Conservation (phyloP, 1,284 basidiomycete genomes). For the Nidula niveotomentosa region DNA sequence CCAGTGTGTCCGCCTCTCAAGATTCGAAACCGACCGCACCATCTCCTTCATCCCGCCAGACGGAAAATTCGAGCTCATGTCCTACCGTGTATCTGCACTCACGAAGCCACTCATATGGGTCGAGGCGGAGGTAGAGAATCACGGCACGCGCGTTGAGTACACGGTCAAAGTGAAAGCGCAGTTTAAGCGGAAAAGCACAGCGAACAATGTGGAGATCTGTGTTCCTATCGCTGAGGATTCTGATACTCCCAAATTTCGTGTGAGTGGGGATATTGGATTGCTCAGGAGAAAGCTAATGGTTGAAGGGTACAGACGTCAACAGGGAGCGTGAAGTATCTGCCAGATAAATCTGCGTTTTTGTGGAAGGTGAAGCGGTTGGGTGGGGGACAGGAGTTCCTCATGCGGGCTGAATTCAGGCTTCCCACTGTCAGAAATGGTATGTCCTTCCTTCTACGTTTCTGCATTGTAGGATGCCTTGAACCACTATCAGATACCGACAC, state of each 20-base stretch:
- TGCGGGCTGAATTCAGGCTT: slow-evolving; percentile 94
- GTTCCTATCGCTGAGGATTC: slow-evolving; percentile 98
- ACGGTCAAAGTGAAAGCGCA: slow-evolving; percentile 98
- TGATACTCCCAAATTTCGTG: slow-evolving; percentile 95
- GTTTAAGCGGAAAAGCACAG: slow-evolving; percentile 95
- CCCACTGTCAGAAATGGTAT: slow-evolving; percentile 89
- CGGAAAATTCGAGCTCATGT: slow-evolving; percentile 99
- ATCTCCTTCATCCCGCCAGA: slow-evolving; percentile 99
- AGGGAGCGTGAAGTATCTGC: slow-evolving; percentile 91
- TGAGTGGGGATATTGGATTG: too few species aligned
- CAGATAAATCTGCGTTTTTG: slow-evolving; percentile 94
- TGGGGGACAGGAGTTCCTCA: slow-evolving; percentile 90
- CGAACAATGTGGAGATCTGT: slow-evolving; percentile 98
- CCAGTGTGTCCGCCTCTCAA: slow-evolving; percentile 95
- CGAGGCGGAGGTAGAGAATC: slow-evolving; percentile 95
- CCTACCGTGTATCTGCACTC: slow-evolving; percentile 92
- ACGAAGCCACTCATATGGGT: slow-evolving; percentile 99
- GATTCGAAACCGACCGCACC: slow-evolving; percentile 98
- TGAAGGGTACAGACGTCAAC: too few species aligned
- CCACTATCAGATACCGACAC: too few species aligned
- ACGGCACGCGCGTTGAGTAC: slow-evolving; percentile 93
- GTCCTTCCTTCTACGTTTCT: too few species aligned
- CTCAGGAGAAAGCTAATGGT: too few species aligned
- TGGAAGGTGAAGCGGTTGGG: slow-evolving; percentile 98
- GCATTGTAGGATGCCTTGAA: too few species aligned